A percentile compares a stretch with the other conserved stretches of the same genome.
phyloP scores from a whole-genome alignment of 805 yeast species.

The Starmerella bombi region DNA sequence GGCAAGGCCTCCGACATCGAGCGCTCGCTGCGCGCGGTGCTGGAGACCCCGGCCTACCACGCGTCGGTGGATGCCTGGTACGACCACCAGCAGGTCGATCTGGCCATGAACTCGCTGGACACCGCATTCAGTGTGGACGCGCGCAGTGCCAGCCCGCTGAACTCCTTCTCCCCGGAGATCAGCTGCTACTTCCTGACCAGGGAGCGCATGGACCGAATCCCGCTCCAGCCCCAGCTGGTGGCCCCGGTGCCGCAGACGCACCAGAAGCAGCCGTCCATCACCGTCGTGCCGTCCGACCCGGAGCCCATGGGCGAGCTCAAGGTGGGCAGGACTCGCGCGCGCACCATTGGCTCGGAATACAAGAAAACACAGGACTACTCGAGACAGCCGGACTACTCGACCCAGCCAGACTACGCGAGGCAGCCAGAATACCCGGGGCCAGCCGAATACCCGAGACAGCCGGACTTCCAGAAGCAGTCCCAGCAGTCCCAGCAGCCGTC shows the following conservation, averaged over 20 bases:
- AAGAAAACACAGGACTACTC: slow-evolving; percentile 1
- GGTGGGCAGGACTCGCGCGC: slow-evolving; percentile 13
- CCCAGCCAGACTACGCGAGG: too few species aligned
- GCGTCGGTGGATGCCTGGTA: slow-evolving; percentile 53
- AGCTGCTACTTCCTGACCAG: slow-evolving; percentile 77
- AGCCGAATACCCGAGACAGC: too few species aligned
- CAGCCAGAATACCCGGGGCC: too few species aligned
- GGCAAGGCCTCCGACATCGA: slow-evolving; percentile 49
- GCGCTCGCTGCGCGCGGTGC: slow-evolving; percentile 39
- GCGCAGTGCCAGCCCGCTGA: slow-evolving; percentile 45
- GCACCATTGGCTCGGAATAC: slow-evolving; percentile 15
- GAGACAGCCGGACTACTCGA: too few species aligned
- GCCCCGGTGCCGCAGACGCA: slow-evolving; percentile 1
- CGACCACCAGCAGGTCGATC: slow-evolving; percentile 12
- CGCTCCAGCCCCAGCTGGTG: slow-evolving; percentile 7
- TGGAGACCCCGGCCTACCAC: slow-evolving; percentile 54
- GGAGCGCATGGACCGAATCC: slow-evolving; percentile 56
- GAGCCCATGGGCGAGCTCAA: slow-evolving; percentile 2
- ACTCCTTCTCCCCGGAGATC: slow-evolving; percentile 75
- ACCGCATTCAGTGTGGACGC: not conserved
- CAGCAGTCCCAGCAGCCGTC: not conserved
- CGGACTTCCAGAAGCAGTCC: too few species aligned
- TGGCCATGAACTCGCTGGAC: not conserved
- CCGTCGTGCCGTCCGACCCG: slow-evolving; percentile 1
- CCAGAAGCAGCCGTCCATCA: not conserved